These are phyloP conservation scores for Neocucurbitaria cava DNA, from an alignment of 2,329 filamentous ascomycete species.

Conservation along the genomic window DNA sequence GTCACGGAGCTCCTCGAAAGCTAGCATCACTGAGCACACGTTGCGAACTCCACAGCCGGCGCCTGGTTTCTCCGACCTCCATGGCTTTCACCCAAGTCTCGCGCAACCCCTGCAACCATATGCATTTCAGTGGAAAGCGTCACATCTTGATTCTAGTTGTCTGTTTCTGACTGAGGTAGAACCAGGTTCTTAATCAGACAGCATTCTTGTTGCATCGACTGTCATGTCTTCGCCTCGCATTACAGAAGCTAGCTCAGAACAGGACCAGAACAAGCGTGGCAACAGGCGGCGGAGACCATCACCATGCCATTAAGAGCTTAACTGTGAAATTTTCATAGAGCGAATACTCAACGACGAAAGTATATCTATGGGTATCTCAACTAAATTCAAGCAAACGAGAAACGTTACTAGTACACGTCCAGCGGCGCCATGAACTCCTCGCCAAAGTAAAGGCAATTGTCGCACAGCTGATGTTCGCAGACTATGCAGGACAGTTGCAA, in stretches of 20 bases:
- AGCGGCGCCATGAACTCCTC: not conserved
- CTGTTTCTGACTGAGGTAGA: too few species aligned
- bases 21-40: conserved; percentile 35
- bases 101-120: not conserved
- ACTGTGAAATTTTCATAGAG: not conserved
- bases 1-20: conserved; percentile 43
- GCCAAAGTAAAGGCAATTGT: not conserved
- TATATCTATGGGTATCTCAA: not conserved
- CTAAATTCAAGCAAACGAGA: not conserved
- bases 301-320: not conserved
- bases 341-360: not conserved
- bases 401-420: not conserved
- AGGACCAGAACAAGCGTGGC: not conserved
- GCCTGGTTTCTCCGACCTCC: conserved; percentile 27
- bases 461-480: conserved; percentile 13
- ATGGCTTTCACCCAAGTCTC: not conserved
- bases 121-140: not conserved
- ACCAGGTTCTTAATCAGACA: too few species aligned
- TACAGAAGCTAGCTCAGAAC: not conserved
- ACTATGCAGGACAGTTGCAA: conserved; percentile 7
- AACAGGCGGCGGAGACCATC: not conserved
- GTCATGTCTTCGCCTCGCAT: not conserved
- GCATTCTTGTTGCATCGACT: not conserved
- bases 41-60: conserved; percentile 33
- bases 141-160: too few species aligned